Evolutionary conservation across 2,329 filamentous ascomycete genomes (phyloP).

Genomic region (Tolypocladium endophyticum): DNA sequence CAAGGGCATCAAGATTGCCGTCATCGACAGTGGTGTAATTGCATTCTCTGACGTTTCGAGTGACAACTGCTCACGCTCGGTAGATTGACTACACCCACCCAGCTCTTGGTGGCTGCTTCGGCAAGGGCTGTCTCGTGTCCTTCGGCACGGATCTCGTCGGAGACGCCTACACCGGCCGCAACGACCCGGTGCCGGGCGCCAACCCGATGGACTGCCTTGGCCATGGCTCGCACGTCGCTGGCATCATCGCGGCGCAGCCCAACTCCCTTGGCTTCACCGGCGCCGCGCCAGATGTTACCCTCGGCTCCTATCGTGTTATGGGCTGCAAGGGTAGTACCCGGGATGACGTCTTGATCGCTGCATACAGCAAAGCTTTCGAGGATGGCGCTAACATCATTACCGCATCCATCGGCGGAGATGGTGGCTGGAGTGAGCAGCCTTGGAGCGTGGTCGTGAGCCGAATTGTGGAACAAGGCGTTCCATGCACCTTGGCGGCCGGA

Average conservation of each 20-base stretch:
- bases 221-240: conserved; percentile 34
- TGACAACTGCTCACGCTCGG: background rate
- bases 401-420: conserved; percentile 38
- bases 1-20: too few relatives aligned
- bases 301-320: conserved; percentile 28
- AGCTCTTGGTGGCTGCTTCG: conserved; percentile 43
- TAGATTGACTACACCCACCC: conserved; percentile 52
- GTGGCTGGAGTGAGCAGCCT: conserved; percentile 41
- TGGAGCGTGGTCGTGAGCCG: conserved; percentile 40
- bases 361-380: too few relatives aligned
- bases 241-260: conserved; percentile 31
- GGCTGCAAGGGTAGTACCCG: conserved; percentile 15
- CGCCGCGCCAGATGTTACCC: conserved; percentile 25
- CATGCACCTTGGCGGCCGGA: conserved; percentile 40
- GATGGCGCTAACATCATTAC: conserved; percentile 50
- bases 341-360: conserved; percentile 26
- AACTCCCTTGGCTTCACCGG: conserved; percentile 25
- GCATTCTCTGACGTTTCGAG: too few relatives aligned
- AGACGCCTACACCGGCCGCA: conserved; percentile 18
- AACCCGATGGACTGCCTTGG: conserved; percentile 29
- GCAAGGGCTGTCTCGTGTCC: conserved; percentile 30
- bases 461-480: conserved; percentile 42
- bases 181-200: conserved; percentile 19
- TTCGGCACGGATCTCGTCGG: conserved; percentile 33
- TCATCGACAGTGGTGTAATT: too few relatives aligned